These are phyloP conservation scores for Trichoderma parareesei DNA, from an alignment of 495 filamentous ascomycete genomes.

Conservation along the genomic window DNA sequence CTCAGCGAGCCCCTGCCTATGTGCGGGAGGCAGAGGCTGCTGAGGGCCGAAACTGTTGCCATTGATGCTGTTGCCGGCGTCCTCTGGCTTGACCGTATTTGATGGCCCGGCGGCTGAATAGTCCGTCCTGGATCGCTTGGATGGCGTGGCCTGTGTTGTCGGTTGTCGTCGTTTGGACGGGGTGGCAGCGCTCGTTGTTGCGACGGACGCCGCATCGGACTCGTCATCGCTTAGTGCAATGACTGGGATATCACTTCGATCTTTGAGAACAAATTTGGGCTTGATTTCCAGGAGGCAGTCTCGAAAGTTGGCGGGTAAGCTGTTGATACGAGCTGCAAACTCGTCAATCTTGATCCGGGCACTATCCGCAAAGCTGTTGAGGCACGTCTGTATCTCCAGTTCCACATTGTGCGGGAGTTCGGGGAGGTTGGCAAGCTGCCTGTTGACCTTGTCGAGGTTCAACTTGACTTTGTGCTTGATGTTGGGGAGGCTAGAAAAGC, in stretches of 20 bases:
- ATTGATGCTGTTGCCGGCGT: neutral
- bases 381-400: constrained; percentile 35
- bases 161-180: constrained; percentile 2
- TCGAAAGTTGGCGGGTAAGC: constrained; percentile 29
- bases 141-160: neutral
- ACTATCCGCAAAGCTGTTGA: constrained; percentile 36
- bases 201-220: constrained; percentile 13
- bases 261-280: constrained; percentile 35
- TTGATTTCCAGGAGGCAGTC: constrained; percentile 29
- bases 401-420: constrained; percentile 47
- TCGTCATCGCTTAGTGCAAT: constrained; percentile 21
- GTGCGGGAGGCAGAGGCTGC: neutral
- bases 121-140: neutral
- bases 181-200: constrained; percentile 12
- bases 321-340: constrained; percentile 25
- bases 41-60: neutral
- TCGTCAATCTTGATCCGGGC: constrained; percentile 22
- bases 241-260: constrained; percentile 19
- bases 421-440: constrained; percentile 42
- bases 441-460: constrained; percentile 38
- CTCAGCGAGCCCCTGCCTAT: neutral
- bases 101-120: neutral
- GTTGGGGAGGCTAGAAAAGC: constrained; percentile 40
- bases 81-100: constrained; percentile 8
- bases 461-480: constrained; percentile 50